These are phyloP conservation scores for Mesembryanthemum crystallinum DNA, from an alignment of 148 eudicot genomes.

Conservation along the genomic window DNA sequence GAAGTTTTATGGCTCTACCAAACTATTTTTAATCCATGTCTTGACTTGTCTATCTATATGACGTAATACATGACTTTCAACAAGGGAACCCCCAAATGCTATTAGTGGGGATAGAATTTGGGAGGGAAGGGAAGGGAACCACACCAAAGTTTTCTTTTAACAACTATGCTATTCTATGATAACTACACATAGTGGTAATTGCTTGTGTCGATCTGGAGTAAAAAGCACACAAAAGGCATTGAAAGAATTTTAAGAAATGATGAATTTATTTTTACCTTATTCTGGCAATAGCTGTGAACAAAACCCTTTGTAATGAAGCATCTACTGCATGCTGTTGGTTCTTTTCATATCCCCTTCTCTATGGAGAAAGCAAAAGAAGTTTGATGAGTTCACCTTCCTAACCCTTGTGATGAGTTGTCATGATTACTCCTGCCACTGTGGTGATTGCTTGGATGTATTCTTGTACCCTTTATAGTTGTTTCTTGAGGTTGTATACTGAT, in stretches of 20 bases:
- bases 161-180: too few relatives aligned
- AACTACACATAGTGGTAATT: background rate
- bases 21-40: background rate
- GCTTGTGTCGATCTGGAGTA: background rate
- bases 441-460: background rate
- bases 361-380: background rate
- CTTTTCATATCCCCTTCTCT: background rate
- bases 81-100: too few relatives aligned
- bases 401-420: background rate
- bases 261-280: background rate
- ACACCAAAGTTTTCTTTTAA: too few relatives aligned
- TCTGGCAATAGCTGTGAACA: background rate
- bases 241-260: background rate
- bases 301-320: background rate
- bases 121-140: too few relatives aligned
- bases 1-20: background rate
- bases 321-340: background rate
- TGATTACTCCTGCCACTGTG: slow-evolving; percentile 6
- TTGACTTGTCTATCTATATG: background rate
- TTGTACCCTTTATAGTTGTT: slow-evolving; percentile 5
- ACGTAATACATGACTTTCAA: background rate
- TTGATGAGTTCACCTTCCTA: background rate
- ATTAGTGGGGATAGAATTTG: too few relatives aligned
- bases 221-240: background rate
- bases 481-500: slow-evolving; percentile 15